phyloP scores from a whole-genome alignment of 2,329 filamentous ascomycete species.

The Penicillium sp. region DNA sequence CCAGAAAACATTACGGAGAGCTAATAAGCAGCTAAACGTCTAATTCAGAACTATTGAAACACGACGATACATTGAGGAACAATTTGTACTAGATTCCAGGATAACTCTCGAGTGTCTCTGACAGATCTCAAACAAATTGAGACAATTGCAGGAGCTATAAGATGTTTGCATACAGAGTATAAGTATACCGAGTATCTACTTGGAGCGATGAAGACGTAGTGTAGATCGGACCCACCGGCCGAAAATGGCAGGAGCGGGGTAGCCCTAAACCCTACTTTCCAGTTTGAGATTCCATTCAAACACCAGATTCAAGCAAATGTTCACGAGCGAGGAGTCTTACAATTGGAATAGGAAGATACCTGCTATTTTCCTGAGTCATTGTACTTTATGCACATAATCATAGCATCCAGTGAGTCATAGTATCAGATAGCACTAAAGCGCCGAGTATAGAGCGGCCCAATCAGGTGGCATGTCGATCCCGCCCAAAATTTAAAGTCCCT shows the following conservation, averaged over 20 bases:
- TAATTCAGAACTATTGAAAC: too few relatives aligned
- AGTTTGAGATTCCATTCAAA: constrained; percentile 2
- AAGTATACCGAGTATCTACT: too few relatives aligned
- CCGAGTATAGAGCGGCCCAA: constrained; percentile 24
- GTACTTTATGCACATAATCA: too few relatives aligned
- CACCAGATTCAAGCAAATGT: neutral
- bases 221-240: neutral
- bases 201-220: neutral
- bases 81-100: too few relatives aligned
- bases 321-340: neutral
- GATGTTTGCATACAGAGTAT: too few relatives aligned
- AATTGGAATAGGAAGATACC: neutral
- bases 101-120: too few relatives aligned
- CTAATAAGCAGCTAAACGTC: too few relatives aligned
- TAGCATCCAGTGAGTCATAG: too few relatives aligned
- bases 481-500: constrained; percentile 37
- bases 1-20: too few relatives aligned
- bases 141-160: too few relatives aligned
- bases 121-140: too few relatives aligned
- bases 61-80: too few relatives aligned
- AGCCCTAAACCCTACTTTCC: constrained; percentile 42
- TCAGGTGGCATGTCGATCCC: constrained; percentile 26
- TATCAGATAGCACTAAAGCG: neutral
- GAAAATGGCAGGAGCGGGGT: neutral
- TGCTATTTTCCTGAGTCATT: neutral